Evolutionary conservation across 345 rosid genomes (phyloP).

Genomic region (Sisymbrium altissimum): DNA sequence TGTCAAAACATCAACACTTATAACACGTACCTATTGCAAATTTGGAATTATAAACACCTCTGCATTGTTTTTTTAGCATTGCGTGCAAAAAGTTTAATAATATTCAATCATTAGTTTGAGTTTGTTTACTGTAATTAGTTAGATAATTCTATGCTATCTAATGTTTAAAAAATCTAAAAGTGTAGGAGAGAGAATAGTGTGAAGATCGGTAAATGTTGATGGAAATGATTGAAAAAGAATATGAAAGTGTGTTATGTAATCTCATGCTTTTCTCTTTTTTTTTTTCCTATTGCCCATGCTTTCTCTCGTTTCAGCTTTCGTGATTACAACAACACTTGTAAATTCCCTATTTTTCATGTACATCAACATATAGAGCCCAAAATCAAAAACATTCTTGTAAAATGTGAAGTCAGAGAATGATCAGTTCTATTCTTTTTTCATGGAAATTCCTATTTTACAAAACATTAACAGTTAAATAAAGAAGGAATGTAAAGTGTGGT

Average conservation of each 20-base stretch:
- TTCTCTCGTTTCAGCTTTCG: slow-evolving; percentile 28
- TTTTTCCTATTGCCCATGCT: slow-evolving; percentile 21
- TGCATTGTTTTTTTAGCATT: background rate
- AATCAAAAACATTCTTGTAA: background rate
- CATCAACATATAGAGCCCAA: background rate
- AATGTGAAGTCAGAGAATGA: slow-evolving; percentile 26
- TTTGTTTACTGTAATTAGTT: background rate
- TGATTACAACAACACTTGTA: slow-evolving; percentile 32
- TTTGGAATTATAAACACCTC: background rate
- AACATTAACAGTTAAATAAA: slow-evolving; percentile 9
- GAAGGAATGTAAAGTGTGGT: slow-evolving; percentile 16
- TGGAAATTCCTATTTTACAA: background rate
- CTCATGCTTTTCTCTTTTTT: slow-evolving; percentile 21
- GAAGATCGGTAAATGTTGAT: background rate
- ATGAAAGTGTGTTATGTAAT: slow-evolving; percentile 10
- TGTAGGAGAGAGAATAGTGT: background rate
- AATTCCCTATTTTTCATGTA: background rate
- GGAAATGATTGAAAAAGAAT: slow-evolving; percentile 20
- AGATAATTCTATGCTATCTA: background rate
- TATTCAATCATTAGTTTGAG: slow-evolving; percentile 20
- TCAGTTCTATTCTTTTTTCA: background rate
- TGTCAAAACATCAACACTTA: background rate
- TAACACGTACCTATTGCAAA: background rate
- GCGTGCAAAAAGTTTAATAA: slow-evolving; percentile 20
- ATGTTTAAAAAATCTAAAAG: background rate